These are phyloP conservation scores for Pneumocystis oryctolagi DNA, from an alignment of 1,139 yeast genomes.

Conservation along the genomic window DNA sequence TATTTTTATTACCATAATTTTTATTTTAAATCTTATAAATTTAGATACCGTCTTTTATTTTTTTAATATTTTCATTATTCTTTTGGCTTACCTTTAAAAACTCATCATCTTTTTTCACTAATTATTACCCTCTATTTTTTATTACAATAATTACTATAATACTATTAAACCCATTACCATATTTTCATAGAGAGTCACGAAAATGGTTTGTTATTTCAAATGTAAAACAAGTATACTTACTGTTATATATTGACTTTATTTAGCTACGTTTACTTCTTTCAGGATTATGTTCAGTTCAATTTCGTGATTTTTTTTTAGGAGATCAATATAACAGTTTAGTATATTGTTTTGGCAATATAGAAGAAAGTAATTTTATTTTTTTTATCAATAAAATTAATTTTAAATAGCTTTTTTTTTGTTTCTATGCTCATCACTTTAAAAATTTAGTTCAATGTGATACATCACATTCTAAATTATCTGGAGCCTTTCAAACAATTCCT, in stretches of 20 bases:
- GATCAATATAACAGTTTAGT: conserved; percentile 80
- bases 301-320: conserved; percentile 83
- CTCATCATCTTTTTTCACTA: conserved; percentile 51
- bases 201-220: conserved; percentile 48
- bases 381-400: background rate
- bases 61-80: conserved; percentile 41
- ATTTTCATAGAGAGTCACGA: conserved; percentile 41
- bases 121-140: conserved; percentile 71
- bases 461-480: conserved; percentile 55
- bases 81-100: conserved; percentile 59
- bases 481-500: conserved; percentile 71
- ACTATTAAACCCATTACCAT: conserved; percentile 48
- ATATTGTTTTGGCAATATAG: conserved; percentile 70
- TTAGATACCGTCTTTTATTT: conserved; percentile 27
- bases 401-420: conserved; percentile 57
- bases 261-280: conserved; percentile 59
- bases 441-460: conserved; percentile 53
- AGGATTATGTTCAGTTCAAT: conserved; percentile 88
- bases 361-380: background rate
- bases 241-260: conserved; percentile 24
- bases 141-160: conserved; percentile 38
- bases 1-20: conserved; percentile 24
- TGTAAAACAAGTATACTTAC: background rate
- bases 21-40: background rate
- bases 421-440: conserved; percentile 56